These are phyloP conservation scores for Puccinia coronata DNA, from an alignment of 1,284 basidiomycete species.

Conservation along the genomic window DNA sequence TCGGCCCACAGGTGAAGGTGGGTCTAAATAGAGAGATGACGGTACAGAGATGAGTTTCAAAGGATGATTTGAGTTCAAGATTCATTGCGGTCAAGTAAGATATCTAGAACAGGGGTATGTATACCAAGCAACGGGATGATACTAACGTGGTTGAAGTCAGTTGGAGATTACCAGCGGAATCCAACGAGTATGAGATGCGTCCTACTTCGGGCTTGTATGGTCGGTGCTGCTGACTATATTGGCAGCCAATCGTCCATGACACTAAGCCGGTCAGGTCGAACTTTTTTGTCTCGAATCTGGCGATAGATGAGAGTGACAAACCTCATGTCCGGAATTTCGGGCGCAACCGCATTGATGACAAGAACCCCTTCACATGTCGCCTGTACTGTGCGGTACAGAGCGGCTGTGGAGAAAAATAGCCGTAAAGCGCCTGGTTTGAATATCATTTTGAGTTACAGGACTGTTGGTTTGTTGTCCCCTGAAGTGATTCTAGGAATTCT, in stretches of 20 bases:
- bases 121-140: neutral
- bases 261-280: neutral
- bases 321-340: conserved; percentile 29
- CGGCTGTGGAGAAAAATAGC: neutral
- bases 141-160: conserved; percentile 32
- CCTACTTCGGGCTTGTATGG: conserved; percentile 25
- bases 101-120: neutral
- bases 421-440: neutral
- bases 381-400: neutral
- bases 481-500: neutral
- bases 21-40: neutral
- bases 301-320: neutral
- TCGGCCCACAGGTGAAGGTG: conserved; percentile 2
- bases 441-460: neutral
- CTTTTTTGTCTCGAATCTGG: neutral
- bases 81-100: neutral
- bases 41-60: neutral
- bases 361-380: conserved; percentile 7
- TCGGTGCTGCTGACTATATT: neutral
- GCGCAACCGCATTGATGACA: neutral
- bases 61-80: neutral
- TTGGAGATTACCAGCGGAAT: conserved; percentile 15
- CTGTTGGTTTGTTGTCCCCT: neutral
- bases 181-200: conserved; percentile 8
- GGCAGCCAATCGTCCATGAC: neutral